Evolutionary conservation across 176 grass and related monocot genomes (phyloP).

Genomic region (Cenchrus americanus): DNA sequence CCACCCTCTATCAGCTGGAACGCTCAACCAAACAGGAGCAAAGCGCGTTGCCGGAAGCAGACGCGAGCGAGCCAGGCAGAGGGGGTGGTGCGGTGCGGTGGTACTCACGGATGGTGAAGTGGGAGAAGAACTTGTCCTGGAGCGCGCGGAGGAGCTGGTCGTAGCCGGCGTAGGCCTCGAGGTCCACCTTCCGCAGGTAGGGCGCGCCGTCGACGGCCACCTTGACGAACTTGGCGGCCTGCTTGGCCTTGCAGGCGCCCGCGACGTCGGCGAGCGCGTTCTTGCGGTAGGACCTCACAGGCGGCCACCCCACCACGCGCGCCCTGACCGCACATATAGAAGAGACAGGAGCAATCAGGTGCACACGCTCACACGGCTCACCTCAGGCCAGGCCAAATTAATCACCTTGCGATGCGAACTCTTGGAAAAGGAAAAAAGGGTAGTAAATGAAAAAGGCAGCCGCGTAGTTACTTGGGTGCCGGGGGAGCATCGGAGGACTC

Average conservation of each 20-base stretch:
- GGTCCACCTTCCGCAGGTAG: constrained; percentile 92
- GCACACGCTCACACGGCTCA: too few relatives aligned
- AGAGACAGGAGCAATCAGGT: neutral
- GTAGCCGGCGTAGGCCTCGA: constrained; percentile 74
- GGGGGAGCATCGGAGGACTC: constrained; percentile 47
- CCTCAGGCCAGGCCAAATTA: neutral
- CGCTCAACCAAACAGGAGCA: neutral
- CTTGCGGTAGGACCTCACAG: constrained; percentile 81
- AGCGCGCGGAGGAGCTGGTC: constrained; percentile 77
- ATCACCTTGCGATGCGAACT: neutral
- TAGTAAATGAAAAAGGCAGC: neutral
- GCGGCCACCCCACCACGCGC: constrained; percentile 94
- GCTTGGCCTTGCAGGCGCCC: constrained; percentile 52
- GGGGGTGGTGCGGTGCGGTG: neutral
- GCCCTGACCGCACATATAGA: constrained; percentile 45
- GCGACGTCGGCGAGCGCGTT: constrained; percentile 71
- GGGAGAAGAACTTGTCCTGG: constrained; percentile 96
- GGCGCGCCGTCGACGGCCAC: constrained; percentile 94
- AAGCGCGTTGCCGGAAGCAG: neutral
- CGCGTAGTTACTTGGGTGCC: constrained; percentile 63
- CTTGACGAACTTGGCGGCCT: constrained; percentile 79
- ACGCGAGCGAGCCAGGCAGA: neutral
- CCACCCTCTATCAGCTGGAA: neutral
- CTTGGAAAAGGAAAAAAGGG: neutral
- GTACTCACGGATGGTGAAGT: constrained; percentile 87